Conservation (phyloP, 345 rosid species). For the Arabis hirsuta region DNA sequence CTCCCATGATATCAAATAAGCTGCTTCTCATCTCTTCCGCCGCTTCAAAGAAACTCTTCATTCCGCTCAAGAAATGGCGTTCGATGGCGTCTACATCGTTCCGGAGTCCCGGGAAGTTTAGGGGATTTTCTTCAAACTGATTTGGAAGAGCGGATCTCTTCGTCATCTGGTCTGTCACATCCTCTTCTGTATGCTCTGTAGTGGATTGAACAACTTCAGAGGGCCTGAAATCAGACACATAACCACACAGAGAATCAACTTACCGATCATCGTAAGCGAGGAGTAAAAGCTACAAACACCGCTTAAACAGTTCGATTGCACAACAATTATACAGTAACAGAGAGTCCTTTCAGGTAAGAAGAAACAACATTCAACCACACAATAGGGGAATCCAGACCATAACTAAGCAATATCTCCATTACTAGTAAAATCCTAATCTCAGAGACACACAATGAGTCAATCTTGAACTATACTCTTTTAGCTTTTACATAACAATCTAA, state of each 20-base stretch:
- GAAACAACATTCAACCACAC: not conserved
- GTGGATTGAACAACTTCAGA: conserved; percentile 67
- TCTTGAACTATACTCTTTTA: not conserved
- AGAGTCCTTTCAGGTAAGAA: not conserved
- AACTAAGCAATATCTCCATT: conserved; percentile 4
- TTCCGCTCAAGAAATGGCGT: conserved; percentile 58
- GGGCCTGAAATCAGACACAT: conserved; percentile 53
- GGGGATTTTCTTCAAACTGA: conserved; percentile 49
- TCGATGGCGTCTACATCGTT: conserved; percentile 69
- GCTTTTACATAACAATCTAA: conserved; percentile 2
- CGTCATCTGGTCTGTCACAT: conserved; percentile 65
- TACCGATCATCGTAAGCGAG: not conserved
- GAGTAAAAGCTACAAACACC: not conserved
- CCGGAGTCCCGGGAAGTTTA: conserved; percentile 75
- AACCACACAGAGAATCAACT: not conserved
- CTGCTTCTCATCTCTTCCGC: conserved; percentile 74
- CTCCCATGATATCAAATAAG: conserved; percentile 61
- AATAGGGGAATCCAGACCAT: not conserved
- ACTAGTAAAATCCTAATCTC: not conserved
- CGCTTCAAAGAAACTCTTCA: conserved; percentile 65
- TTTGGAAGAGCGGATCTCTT: conserved; percentile 43
- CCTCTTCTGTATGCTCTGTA: conserved; percentile 91
- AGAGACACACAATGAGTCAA: not conserved
- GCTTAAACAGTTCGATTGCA: not conserved
- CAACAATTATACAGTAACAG: too few species aligned